Conservation (phyloP, 1,284 basidiomycete species). For the Singerocomus inundabilis region DNA sequence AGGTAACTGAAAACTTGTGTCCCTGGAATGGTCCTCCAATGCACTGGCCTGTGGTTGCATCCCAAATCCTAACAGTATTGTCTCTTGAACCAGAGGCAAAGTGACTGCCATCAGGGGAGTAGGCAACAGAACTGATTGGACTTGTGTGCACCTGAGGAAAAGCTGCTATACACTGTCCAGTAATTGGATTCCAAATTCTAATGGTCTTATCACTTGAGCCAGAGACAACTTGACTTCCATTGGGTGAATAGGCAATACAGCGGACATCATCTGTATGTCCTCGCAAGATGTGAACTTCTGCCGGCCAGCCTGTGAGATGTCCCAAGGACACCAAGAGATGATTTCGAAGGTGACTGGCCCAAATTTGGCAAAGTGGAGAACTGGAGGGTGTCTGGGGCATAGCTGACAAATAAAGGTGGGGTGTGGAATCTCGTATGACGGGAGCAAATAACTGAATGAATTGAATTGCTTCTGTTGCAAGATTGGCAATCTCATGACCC, state of each 20-base stretch:
- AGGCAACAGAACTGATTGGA: slow-evolving; percentile 3
- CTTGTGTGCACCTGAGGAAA: neutral
- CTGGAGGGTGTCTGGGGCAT: slow-evolving; percentile 24
- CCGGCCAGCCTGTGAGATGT: slow-evolving; percentile 17
- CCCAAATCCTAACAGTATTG: slow-evolving; percentile 9
- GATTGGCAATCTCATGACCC: slow-evolving; percentile 17
- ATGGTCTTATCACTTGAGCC: slow-evolving; percentile 12
- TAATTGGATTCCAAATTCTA: slow-evolving; percentile 17
- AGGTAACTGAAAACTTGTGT: neutral
- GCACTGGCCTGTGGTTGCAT: slow-evolving; percentile 14
- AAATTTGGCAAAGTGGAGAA: slow-evolving; percentile 16
- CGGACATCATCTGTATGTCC: slow-evolving; percentile 7
- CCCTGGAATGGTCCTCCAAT: slow-evolving; percentile 13
- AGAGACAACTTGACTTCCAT: slow-evolving; percentile 20
- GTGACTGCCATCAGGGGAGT: slow-evolving; percentile 15
- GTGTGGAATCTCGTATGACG: slow-evolving; percentile 20
- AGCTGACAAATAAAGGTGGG: slow-evolving; percentile 24
- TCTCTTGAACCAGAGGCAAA: slow-evolving; percentile 15
- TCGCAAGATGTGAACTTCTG: slow-evolving; percentile 14
- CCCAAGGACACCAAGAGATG: slow-evolving; percentile 9
- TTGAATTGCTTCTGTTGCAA: slow-evolving; percentile 20
- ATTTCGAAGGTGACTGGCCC: slow-evolving; percentile 19
- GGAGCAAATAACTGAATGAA: slow-evolving; percentile 23
- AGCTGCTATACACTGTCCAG: slow-evolving; percentile 20
- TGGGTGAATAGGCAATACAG: slow-evolving; percentile 22